Evolutionary conservation across 176 grass and related monocot species (phyloP).

Genomic region (Bonia amplexicaulis): DNA sequence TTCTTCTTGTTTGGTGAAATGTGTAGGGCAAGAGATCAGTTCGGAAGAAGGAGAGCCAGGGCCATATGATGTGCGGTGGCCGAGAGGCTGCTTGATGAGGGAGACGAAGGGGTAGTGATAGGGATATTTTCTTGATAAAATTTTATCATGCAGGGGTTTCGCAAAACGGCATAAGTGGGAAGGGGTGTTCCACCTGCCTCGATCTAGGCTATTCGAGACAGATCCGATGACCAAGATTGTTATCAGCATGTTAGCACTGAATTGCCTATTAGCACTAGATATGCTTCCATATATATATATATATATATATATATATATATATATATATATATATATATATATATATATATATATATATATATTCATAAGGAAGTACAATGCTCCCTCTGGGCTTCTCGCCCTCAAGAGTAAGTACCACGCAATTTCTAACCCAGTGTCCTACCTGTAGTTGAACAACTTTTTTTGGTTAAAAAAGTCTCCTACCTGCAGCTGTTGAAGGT

Average conservation of each 20-base stretch:
- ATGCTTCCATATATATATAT: too few species aligned
- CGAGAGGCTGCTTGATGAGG: conserved; percentile 72
- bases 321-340: too few species aligned
- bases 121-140: too few species aligned
- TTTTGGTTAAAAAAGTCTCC: background rate
- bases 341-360: too few species aligned
- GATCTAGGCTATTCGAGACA: too few species aligned
- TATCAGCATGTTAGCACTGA: too few species aligned
- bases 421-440: background rate
- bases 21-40: conserved; percentile 80
- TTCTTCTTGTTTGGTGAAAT: conserved; percentile 54
- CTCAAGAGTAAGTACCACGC: conserved; percentile 57
- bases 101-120: background rate
- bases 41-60: conserved; percentile 74
- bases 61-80: conserved; percentile 62
- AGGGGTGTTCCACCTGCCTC: too few species aligned
- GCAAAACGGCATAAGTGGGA: too few species aligned
- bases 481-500: conserved; percentile 24
- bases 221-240: too few species aligned
- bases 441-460: background rate
- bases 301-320: too few species aligned
- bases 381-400: conserved; percentile 73
- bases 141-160: too few species aligned
- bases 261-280: too few species aligned
- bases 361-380: background rate